Conservation (phyloP, 257 asterid species). For the Solanum corneliomulleri region DNA sequence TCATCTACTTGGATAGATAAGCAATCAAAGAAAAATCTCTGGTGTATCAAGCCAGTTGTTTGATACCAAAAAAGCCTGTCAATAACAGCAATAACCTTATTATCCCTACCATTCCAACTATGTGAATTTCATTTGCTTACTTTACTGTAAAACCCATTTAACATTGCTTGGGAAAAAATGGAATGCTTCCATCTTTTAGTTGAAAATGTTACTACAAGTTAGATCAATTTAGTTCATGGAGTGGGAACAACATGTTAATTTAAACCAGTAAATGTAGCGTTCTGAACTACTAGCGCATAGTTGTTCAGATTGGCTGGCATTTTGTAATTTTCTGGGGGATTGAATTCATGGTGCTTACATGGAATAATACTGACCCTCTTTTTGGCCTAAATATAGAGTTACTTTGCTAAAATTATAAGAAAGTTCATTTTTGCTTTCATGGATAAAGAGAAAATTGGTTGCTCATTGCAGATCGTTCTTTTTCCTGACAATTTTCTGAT, state of each 20-base stretch:
- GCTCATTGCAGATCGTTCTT: not conserved
- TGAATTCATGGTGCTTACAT: not conserved
- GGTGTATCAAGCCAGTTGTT: not conserved
- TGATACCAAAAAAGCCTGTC: not conserved
- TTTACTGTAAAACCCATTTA: not conserved
- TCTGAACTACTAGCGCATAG: not conserved
- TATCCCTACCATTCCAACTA: not conserved
- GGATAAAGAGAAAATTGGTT: not conserved
- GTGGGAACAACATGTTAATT: not conserved
- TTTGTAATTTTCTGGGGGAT: not conserved
- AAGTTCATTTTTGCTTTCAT: not conserved
- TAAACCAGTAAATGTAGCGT: not conserved
- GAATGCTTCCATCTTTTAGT: not conserved
- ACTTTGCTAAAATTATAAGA: not conserved
- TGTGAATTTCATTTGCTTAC: not conserved
- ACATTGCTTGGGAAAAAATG: not conserved
- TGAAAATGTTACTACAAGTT: not conserved
- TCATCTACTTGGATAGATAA: not conserved
- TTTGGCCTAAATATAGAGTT: not conserved
- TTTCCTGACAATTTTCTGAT: not conserved
- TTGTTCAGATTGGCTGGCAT: not conserved
- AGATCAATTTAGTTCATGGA: not conserved
- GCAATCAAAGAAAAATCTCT: not conserved
- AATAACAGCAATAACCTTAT: not conserved
- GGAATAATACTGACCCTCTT: not conserved